A percentile compares a stretch with the other conserved stretches of the same genome.
phyloP scores from a whole-genome alignment of 208 protist genomes.

The Trypanosoma melophagium region DNA sequence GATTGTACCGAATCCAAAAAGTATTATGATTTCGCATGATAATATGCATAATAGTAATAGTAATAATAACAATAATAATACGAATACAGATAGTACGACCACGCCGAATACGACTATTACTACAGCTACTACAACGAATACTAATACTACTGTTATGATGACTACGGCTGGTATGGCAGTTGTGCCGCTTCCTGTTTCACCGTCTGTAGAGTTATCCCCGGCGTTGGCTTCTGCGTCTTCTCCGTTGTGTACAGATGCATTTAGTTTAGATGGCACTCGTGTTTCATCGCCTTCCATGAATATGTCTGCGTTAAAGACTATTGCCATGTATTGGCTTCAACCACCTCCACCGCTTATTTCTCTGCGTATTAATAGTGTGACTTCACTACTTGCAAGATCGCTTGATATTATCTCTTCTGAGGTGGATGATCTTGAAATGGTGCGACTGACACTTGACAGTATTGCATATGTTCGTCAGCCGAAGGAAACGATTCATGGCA shows the following conservation, averaged over 20 bases:
- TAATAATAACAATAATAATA: too few species aligned
- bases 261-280: conserved; percentile 5
- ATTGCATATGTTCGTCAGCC: conserved; percentile 32
- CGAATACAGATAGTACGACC: neutral
- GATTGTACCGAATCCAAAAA: neutral
- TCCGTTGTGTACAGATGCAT: neutral
- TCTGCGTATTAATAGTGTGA: neutral
- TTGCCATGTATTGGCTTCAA: conserved; percentile 19
- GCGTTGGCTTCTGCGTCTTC: neutral
- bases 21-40: too few species aligned
- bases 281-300: neutral
- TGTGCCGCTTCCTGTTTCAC: too few species aligned
- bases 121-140: neutral
- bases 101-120: neutral
- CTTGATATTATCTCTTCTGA: conserved; percentile 59
- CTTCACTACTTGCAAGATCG: conserved; percentile 19
- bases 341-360: conserved; percentile 14
- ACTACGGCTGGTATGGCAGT: neutral
- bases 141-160: neutral
- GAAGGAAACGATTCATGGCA: conserved; percentile 46
- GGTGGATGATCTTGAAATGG: conserved; percentile 38
- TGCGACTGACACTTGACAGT: conserved; percentile 30
- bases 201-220: neutral
- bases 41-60: too few species aligned
- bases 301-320: conserved; percentile 17